These are phyloP conservation scores for Yarrowia sp. DNA, from an alignment of 805 yeast genomes.

Conservation along the genomic window DNA sequence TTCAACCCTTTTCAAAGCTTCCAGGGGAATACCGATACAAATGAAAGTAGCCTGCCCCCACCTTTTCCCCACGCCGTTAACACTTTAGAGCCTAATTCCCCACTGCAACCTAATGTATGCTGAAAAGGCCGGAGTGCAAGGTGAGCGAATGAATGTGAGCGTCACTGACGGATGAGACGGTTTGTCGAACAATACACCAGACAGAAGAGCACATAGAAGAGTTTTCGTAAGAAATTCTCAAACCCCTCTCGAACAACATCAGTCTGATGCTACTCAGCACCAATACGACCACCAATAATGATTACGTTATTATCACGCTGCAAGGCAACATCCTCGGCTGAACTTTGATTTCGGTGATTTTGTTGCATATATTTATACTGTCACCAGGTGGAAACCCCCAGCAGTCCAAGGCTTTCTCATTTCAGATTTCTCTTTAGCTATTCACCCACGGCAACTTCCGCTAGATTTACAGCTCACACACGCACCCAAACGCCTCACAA, in stretches of 20 bases:
- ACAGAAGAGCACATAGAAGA: too few relatives aligned
- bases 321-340: conserved; percentile 37
- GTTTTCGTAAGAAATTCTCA: too few relatives aligned
- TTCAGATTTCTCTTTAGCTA: too few relatives aligned
- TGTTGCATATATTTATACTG: conserved; percentile 30
- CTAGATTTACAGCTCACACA: too few relatives aligned
- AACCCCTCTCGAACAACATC: too few relatives aligned
- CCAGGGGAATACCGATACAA: too few relatives aligned
- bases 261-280: neutral
- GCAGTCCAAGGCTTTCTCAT: neutral
- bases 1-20: too few relatives aligned
- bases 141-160: neutral
- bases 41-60: neutral
- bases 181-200: too few relatives aligned
- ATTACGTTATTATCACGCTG: conserved; percentile 32
- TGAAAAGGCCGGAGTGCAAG: neutral
- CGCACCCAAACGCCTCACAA: too few relatives aligned
- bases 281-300: conserved; percentile 1
- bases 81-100: conserved; percentile 29
- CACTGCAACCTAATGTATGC: conserved; percentile 8
- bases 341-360: conserved; percentile 13
- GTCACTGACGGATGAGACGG: neutral
- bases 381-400: neutral
- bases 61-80: conserved; percentile 32
- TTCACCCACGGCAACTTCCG: too few relatives aligned